Evolutionary conservation across 441 rosid genomes (phyloP), one percentile per base, ranked within the genome.

Genomic region (Aleurites moluccanus): DNA sequence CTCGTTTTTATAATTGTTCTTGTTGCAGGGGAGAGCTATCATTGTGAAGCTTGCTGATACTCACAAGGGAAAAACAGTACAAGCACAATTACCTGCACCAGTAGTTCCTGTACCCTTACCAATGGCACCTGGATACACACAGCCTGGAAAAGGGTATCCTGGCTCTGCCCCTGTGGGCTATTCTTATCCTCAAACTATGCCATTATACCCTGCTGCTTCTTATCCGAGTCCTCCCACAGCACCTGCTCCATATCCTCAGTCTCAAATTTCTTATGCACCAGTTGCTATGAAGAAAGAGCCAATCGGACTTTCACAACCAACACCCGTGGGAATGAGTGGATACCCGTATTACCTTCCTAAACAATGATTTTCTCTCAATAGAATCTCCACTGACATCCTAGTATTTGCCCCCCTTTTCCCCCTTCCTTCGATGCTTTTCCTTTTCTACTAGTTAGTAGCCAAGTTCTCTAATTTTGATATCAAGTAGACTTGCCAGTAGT

Each of bases 31-130:
- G 4, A 73, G 87, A 76, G 76, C 75, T 15, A 30, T 89, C 64
- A 83, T 60, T 53, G 93, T 87, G 75, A 87, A 89, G 79, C 82
- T 80, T 72, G 93, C 91, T 14, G 89, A 87, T 83, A 78, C 86
- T 30, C 84, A 79, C 79, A 82, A 82, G 75, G 81, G 83, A 30
- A 87, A 86, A 83, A 76, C 83, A 13, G 65, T 23, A 3, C 89
- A 81, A 59, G 40, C 80, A 28, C 88, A 81, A 47, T 33, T 78
- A 45, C 78, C 84, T 6, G 64, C 83, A 25, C 69, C 88, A n/a
- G 63, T 79, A 49, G 84, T 75, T 79, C 82, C 85, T 25, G 47
- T 79, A 55, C 77, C 83, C 20, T 20, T 73, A 61, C 82, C 82
- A 16, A 73, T 83, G 73, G 78, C 78, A 44, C 77, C 75, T 18